A percentile compares a stretch with the other conserved stretches of the same genome.
These are phyloP conservation scores for Kalanchoe fedtschenkoi DNA, from an alignment of 164 flowering plant genomes.

Conservation along the genomic window DNA sequence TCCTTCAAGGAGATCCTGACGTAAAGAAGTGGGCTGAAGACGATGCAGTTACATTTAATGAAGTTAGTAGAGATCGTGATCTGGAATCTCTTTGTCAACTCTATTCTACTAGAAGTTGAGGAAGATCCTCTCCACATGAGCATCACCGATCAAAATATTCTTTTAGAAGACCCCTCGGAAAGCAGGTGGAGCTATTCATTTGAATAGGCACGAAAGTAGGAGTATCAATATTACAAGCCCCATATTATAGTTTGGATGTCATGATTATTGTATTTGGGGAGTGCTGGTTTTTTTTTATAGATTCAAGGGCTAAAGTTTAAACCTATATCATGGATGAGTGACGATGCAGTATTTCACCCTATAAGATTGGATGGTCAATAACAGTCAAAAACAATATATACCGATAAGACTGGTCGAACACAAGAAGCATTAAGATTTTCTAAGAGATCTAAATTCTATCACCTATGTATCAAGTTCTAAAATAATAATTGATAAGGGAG, in stretches of 20 bases:
- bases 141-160: conserved; percentile 42
- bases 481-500: too few relatives aligned
- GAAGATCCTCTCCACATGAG: conserved; percentile 44
- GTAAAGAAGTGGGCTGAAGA: conserved; percentile 35
- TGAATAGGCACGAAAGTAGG: too few relatives aligned
- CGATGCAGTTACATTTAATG: conserved; percentile 30
- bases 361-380: too few relatives aligned
- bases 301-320: conserved; percentile 50
- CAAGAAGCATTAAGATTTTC: too few relatives aligned
- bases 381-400: too few relatives aligned
- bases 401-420: too few relatives aligned
- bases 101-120: conserved; percentile 57
- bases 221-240: conserved; percentile 12
- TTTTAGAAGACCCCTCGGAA: conserved; percentile 48
- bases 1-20: conserved; percentile 53
- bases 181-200: conserved; percentile 62
- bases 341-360: too few relatives aligned
- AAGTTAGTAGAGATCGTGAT: conserved; percentile 25
- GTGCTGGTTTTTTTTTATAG: conserved; percentile 53
- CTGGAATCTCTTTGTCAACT: conserved; percentile 47
- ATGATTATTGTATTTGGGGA: conserved; percentile 33
- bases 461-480: too few relatives aligned
- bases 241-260: not conserved
- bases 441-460: too few relatives aligned
- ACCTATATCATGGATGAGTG: conserved; percentile 23